Percentiles rank a stretch among this genome's conserved stretches.
Evolutionary conservation across 176 grass and related monocot genomes (phyloP).

Genomic region (Oryza rufipogon): DNA sequence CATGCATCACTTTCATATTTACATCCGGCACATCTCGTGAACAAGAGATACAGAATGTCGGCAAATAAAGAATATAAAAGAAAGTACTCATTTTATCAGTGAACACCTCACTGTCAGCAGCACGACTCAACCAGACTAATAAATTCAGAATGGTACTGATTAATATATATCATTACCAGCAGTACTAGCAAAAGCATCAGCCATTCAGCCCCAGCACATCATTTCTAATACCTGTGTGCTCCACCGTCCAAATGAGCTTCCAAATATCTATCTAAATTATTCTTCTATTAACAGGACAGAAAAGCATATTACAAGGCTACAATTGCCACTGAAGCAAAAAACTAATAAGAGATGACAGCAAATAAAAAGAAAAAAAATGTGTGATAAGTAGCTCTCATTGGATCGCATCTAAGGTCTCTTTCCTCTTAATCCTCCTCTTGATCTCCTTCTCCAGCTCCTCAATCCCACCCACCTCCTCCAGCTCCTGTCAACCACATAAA

Average conservation of each 20-base stretch:
- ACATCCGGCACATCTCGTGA: background rate
- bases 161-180: background rate
- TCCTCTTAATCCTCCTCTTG: conserved; percentile 70
- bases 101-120: background rate
- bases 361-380: background rate
- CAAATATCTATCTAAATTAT: conserved; percentile 13
- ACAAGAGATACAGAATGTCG: background rate
- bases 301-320: background rate
- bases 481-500: conserved; percentile 51
- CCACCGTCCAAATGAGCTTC: background rate
- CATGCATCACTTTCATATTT: background rate
- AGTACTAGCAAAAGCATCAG: background rate
- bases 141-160: background rate
- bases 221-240: conserved; percentile 29
- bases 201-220: background rate
- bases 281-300: background rate
- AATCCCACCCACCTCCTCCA: conserved; percentile 78
- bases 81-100: no score
- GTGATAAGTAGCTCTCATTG: conserved; percentile 31
- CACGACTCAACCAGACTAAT: background rate
- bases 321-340: background rate
- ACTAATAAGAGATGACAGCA: background rate
- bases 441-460: conserved; percentile 93
- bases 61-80: background rate
- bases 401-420: conserved; percentile 27